These are phyloP conservation scores for Apiotrichum porosum DNA, from an alignment of 1,284 basidiomycete genomes.

Conservation along the genomic window DNA sequence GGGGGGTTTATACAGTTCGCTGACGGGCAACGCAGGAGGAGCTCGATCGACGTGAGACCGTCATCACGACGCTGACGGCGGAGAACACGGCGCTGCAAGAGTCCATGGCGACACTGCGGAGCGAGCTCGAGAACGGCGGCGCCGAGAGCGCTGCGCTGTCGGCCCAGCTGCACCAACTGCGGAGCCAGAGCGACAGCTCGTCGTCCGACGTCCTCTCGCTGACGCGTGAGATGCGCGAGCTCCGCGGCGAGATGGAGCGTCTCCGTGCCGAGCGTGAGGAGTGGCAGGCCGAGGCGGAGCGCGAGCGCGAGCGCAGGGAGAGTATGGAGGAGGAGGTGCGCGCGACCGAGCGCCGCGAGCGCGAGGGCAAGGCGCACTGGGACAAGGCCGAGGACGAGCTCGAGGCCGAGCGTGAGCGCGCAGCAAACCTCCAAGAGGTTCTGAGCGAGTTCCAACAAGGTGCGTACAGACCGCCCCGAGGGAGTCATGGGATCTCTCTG, in stretches of 20 bases:
- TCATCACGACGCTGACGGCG: constrained; percentile 66
- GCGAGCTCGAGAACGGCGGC: constrained; percentile 68
- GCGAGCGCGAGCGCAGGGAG: constrained; percentile 69
- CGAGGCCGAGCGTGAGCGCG: constrained; percentile 67
- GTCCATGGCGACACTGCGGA: constrained; percentile 68
- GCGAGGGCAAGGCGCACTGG: constrained; percentile 59
- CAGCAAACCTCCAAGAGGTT: constrained; percentile 81
- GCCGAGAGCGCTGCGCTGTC: constrained; percentile 66
- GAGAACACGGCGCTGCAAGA: constrained; percentile 68
- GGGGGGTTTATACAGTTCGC: background rate
- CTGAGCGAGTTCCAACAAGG: constrained; percentile 90
- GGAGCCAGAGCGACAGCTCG: constrained; percentile 53
- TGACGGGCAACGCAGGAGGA: constrained; percentile 67
- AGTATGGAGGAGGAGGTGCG: constrained; percentile 59
- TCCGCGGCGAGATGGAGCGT: constrained; percentile 74
- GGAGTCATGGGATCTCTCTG: no score
- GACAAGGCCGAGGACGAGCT: constrained; percentile 58
- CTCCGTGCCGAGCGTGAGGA: constrained; percentile 79
- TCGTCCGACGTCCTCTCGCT: constrained; percentile 64
- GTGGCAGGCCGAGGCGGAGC: constrained; percentile 72
- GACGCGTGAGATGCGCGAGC: constrained; percentile 75
- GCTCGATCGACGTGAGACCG: constrained; percentile 80
- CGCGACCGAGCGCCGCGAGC: constrained; percentile 61
- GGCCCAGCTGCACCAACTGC: constrained; percentile 59
- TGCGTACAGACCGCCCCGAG: no score